phyloP scores from a whole-genome alignment of 805 yeast species.

The Saccharomycopsis fermentans region DNA sequence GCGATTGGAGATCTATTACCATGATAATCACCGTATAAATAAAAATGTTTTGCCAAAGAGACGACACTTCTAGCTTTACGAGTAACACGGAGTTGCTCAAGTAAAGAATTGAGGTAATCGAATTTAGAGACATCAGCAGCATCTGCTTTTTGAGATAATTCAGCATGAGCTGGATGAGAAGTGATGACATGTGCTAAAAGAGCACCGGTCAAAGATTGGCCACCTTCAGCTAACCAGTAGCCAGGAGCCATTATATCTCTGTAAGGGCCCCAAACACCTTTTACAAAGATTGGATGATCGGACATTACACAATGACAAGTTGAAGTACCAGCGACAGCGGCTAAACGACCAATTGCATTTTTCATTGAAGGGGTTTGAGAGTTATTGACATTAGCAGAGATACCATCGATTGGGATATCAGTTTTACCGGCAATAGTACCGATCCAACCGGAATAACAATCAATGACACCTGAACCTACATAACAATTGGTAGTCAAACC shows the following conservation, averaged over 20 bases:
- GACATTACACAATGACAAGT: slow-evolving; percentile 93
- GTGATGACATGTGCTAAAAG: slow-evolving; percentile 78
- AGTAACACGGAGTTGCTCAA: slow-evolving; percentile 55
- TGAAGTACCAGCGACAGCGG: slow-evolving; percentile 98
- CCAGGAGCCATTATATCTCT: slow-evolving; percentile 85
- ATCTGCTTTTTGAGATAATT: slow-evolving; percentile 57
- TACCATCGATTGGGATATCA: slow-evolving; percentile 43
- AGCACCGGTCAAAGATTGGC: slow-evolving; percentile 97
- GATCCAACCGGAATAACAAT: slow-evolving; percentile 98
- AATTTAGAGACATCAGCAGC: slow-evolving; percentile 64
- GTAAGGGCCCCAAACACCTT: slow-evolving; percentile 99
- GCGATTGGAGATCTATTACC: slow-evolving; percentile 98
- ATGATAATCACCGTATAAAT: slow-evolving; percentile 92
- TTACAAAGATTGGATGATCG: slow-evolving; percentile 74
- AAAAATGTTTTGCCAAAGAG: slow-evolving; percentile 70
- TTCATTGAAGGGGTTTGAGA: slow-evolving; percentile 26
- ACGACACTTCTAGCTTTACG: slow-evolving; percentile 61
- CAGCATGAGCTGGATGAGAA: slow-evolving; percentile 80
- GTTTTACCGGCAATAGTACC: slow-evolving; percentile 94
- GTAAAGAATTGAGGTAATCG: slow-evolving; percentile 67
- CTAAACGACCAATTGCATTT: slow-evolving; percentile 72
- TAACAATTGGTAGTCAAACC: slow-evolving; percentile 73
- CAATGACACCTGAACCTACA: slow-evolving; percentile 94
- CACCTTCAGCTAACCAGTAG: slow-evolving; percentile 96
- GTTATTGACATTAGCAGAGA: slow-evolving; percentile 31